Percentiles rank a stretch among this genome's conserved stretches.
Conservation (phyloP, 169 alveolate genomes). For the Babesia microti region DNA sequence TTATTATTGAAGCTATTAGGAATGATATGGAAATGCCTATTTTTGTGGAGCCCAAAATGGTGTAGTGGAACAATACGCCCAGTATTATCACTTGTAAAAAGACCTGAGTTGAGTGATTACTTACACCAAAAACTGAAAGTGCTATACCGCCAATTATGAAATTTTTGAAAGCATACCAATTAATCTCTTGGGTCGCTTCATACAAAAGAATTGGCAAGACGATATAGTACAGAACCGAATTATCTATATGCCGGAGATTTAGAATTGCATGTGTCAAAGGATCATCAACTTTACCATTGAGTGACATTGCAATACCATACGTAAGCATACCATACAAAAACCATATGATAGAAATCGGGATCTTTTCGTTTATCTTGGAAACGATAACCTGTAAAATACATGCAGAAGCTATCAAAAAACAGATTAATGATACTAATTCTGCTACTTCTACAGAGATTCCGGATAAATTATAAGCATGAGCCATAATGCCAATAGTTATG, state of each 20-base stretch:
- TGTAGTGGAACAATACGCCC: conserved; percentile 62
- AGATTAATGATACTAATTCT: conserved; percentile 34
- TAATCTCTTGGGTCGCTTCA: conserved; percentile 75
- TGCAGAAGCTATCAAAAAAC: conserved; percentile 52
- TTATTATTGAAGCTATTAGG: conserved; percentile 66
- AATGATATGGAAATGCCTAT: conserved; percentile 56
- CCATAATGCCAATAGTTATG: no score
- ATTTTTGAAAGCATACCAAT: conserved; percentile 71
- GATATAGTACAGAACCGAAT: conserved; percentile 61
- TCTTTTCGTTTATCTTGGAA: conserved; percentile 52
- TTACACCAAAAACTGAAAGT: conserved; percentile 69
- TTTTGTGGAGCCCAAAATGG: conserved; percentile 37
- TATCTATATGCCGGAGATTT: conserved; percentile 49
- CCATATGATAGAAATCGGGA: conserved; percentile 59
- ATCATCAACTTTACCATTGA: conserved; percentile 27
- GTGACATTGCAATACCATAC: conserved; percentile 38
- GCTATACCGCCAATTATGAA: conserved; percentile 67
- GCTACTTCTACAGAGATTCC: conserved; percentile 43
- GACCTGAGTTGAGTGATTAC: conserved; percentile 11
- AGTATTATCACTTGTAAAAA: conserved; percentile 54
- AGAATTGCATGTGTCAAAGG: conserved; percentile 36
- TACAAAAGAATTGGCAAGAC: conserved; percentile 70
- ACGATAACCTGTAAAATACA: conserved; percentile 53
- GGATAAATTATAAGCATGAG: no score
- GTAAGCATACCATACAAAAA: conserved; percentile 59